Percentiles rank a stretch among this genome's conserved stretches.
phyloP scores from a whole-genome alignment of 768 basidiomycete genomes.

The Heimioporus sp. region DNA sequence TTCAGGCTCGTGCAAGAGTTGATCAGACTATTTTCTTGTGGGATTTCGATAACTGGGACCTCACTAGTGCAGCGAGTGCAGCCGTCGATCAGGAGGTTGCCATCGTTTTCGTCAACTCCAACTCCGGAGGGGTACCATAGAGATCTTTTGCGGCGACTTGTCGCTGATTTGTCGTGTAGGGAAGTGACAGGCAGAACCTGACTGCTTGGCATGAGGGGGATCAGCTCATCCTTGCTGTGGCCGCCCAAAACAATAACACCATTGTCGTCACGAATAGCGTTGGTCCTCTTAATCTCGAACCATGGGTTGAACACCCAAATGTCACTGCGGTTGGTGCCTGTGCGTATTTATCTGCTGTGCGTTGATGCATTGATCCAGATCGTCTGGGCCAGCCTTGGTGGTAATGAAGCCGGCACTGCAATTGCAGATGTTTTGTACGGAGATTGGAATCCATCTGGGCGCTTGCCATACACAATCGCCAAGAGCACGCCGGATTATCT shows the following conservation, averaged over 20 bases:
- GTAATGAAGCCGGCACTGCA: conserved; percentile 77
- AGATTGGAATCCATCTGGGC: conserved; percentile 68
- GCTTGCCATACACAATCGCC: conserved; percentile 73
- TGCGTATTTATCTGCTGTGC: not conserved
- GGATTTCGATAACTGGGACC: conserved; percentile 70
- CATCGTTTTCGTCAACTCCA: conserved; percentile 78
- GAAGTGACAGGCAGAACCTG: conserved; percentile 44
- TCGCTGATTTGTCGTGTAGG: conserved; percentile 28
- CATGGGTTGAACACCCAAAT: conserved; percentile 77
- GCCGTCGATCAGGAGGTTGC: conserved; percentile 57
- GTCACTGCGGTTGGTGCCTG: conserved; percentile 55
- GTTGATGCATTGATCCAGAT: conserved; percentile 27
- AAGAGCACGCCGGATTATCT: conserved; percentile 52
- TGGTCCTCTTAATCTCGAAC: conserved; percentile 65
- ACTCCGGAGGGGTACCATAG: conserved; percentile 68
- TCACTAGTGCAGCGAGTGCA: conserved; percentile 44
- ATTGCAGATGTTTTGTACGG: conserved; percentile 81
- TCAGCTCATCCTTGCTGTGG: conserved; percentile 51
- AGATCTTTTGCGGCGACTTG: too few relatives aligned
- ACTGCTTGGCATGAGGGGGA: conserved; percentile 38
- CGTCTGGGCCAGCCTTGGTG: conserved; percentile 55
- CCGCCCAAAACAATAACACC: conserved; percentile 69
- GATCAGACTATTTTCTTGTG: conserved; percentile 67
- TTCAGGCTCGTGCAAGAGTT: conserved; percentile 66
- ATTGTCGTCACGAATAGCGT: conserved; percentile 80